Conservation (phyloP, 768 basidiomycete genomes). For the Boletus insuetus region DNA sequence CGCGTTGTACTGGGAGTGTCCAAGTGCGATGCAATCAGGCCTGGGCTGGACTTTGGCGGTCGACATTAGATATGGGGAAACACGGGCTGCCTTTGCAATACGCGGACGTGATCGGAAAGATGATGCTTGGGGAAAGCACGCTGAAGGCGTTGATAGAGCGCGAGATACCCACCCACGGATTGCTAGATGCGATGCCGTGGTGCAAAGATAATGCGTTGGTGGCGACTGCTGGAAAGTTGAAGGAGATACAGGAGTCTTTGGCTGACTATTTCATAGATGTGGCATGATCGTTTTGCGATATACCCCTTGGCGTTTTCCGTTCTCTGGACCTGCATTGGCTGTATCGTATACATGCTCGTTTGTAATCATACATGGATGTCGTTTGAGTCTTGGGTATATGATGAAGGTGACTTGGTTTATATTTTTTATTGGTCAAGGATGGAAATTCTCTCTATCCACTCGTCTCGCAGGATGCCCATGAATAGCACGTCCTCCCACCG, state of each 20-base stretch:
- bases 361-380: constrained; percentile 5
- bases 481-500: constrained; percentile 37
- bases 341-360: constrained; percentile 7
- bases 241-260: constrained; percentile 46
- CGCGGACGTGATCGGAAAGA: constrained; percentile 44
- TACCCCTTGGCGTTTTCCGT: background rate
- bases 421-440: constrained; percentile 17
- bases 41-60: constrained; percentile 46
- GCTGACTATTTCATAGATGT: constrained; percentile 49
- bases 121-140: constrained; percentile 47
- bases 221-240: constrained; percentile 42
- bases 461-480: constrained; percentile 41
- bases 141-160: constrained; percentile 46
- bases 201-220: constrained; percentile 43
- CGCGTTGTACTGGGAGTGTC: constrained; percentile 38
- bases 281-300: constrained; percentile 10
- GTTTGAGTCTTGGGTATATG: constrained; percentile 6
- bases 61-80: constrained; percentile 37
- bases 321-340: background rate
- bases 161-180: constrained; percentile 39
- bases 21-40: constrained; percentile 43
- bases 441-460: constrained; percentile 33
- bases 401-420: background rate
- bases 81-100: constrained; percentile 40
- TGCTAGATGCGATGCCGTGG: constrained; percentile 42